Percentiles rank a stretch among this genome's conserved stretches.
Evolutionary conservation across 768 basidiomycete genomes (phyloP).

Genomic region (Hygrophorus pudorinus): DNA sequence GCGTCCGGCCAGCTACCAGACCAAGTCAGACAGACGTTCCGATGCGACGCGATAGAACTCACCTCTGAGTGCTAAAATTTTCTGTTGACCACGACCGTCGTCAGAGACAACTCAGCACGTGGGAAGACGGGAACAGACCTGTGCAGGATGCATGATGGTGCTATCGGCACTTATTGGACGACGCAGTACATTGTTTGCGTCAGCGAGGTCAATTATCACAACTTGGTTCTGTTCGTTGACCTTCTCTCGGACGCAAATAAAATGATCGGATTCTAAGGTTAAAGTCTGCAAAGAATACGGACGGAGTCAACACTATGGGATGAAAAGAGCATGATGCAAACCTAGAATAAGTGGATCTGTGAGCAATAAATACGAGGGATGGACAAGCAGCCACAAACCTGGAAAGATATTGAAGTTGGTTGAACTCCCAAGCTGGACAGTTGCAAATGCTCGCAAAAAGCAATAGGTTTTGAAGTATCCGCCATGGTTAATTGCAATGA

Average conservation of each 20-base stretch:
- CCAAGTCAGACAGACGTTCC: constrained; percentile 8
- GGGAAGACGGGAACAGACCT: too few relatives aligned
- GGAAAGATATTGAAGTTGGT: constrained; percentile 94
- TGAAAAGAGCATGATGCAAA: constrained; percentile 15
- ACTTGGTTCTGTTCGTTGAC: constrained; percentile 94
- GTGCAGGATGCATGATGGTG: constrained; percentile 88
- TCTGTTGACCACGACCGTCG: constrained; percentile 44
- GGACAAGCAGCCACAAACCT: constrained; percentile 50
- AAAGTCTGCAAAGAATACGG: constrained; percentile 45
- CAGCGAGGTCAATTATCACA: constrained; percentile 95
- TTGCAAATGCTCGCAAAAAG: constrained; percentile 87
- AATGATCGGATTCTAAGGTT: constrained; percentile 96
- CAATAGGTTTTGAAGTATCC: constrained; percentile 65
- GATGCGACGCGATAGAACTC: constrained; percentile 13
- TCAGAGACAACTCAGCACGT: too few relatives aligned
- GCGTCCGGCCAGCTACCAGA: constrained; percentile 71
- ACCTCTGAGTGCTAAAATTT: constrained; percentile 95
- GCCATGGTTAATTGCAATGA: constrained; percentile 22
- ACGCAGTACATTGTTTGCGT: constrained; percentile 95
- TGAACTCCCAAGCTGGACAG: constrained; percentile 94
- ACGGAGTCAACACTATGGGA: neutral
- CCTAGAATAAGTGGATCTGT: constrained; percentile 15
- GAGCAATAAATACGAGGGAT: constrained; percentile 19
- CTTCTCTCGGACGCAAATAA: constrained; percentile 96
- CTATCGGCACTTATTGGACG: constrained; percentile 97